Base-by-base conservation (phyloP, 495 filamentous ascomycete genomes). In the Podospora bellae-mahoneyi region DNA sequence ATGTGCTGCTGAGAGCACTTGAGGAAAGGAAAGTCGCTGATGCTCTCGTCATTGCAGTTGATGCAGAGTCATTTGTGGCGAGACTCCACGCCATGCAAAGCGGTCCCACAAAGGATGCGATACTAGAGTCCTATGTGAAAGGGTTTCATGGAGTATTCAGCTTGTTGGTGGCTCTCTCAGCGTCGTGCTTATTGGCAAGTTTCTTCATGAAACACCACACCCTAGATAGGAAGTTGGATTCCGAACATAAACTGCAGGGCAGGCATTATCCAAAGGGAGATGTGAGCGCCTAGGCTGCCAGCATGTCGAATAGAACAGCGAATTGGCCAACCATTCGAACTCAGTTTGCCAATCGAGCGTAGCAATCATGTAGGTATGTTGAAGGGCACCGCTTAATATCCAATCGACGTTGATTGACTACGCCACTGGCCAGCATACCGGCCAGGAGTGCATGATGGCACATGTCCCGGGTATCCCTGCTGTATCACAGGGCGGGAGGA, bases 181-280 rank as follows among this genome's bases (percentile, higher is more conserved):
- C 23, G 32, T 59, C 63, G 58, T 27, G 61, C 86, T 71, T 86
- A 80, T 67, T 85, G 87, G 6, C 23, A 6, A 27, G 44, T 1
- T 55, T 58, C 55, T 20, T 27, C 19, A 26, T 39, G 23, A 23
- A 27, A 7, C 55, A 48, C 57, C 19, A 58, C 59, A 39, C 72
- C 72, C 6, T 67, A 66, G 23, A 90, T 77, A n/a, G 71, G 67
- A 53, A 78, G 74, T 69, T 86, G 83, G 2, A 90, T 79, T 62
- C 60, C 1, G 30, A 16, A 10, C 60, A 62, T 62, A 16, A 62
- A 9, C 27, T 62, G 19, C 78, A 74, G 0, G 83, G 84, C 2
- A 85, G 78, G 48, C 86, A 83, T 15, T 10, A 0, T 0, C 2
- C 34, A 39, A 39, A 39, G 10, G 34, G 34, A 1, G 34, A 39